Percentiles rank a stretch among this genome's conserved stretches.
phyloP scores from a whole-genome alignment of 2,329 filamentous ascomycete genomes.

The Camillea tinctor region DNA sequence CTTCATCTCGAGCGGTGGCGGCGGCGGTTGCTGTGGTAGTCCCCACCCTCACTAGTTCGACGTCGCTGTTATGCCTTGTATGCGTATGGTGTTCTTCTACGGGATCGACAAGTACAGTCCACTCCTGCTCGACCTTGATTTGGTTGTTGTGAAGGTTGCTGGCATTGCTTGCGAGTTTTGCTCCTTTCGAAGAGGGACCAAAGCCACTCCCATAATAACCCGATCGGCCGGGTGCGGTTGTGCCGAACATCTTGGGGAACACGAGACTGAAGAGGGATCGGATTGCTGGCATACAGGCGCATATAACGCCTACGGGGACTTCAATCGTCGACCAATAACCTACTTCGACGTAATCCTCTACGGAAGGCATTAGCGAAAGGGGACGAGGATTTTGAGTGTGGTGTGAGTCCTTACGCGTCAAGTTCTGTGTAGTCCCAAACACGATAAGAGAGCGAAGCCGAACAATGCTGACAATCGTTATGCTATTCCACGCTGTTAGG shows the following conservation, averaged over 20 bases:
- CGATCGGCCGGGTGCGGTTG: background rate
- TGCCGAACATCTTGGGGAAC: constrained; percentile 1
- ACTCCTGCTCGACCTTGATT: constrained; percentile 4
- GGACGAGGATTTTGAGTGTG: constrained; percentile 1
- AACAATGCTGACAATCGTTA: constrained; percentile 31
- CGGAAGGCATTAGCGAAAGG: constrained; percentile 3
- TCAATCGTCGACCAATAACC: constrained; percentile 36
- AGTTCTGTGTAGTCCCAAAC: constrained; percentile 25
- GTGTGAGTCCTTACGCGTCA: constrained; percentile 26
- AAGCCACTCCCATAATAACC: background rate
- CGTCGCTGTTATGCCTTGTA: background rate
- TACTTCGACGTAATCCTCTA: constrained; percentile 32
- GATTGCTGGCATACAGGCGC: constrained; percentile 34
- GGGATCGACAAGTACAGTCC: background rate
- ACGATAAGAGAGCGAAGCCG: constrained; percentile 29
- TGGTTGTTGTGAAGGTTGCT: background rate
- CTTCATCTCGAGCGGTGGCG: background rate
- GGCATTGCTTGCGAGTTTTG: background rate
- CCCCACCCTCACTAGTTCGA: background rate
- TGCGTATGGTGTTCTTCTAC: background rate
- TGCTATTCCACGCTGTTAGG: constrained; percentile 18
- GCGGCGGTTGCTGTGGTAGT: background rate
- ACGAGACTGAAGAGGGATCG: constrained; percentile 26
- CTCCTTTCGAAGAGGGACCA: background rate
- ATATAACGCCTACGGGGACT: constrained; percentile 32